Evolutionary conservation across 345 rosid genomes (phyloP), one percentile per base, ranked within the genome.

Genomic region (Populus davidiana): DNA sequence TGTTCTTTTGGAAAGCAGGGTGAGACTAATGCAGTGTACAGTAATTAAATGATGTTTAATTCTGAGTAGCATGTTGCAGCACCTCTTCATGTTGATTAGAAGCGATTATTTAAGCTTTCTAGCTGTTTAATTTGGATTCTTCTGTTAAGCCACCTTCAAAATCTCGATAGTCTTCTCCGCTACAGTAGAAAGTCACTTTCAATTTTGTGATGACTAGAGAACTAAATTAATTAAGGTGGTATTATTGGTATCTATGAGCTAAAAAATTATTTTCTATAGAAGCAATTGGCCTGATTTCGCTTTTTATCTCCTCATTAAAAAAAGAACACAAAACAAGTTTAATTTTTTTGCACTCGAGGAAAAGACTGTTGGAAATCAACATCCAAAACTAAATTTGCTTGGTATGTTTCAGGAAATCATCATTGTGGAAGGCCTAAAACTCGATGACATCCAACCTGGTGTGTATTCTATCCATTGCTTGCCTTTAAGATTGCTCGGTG

Each of bases 361-460:
- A 18, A 21, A 14, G 3, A n/a, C 21, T 54, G 31, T 54, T 17
- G 23, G 31, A 39, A 16, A 54, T 31, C 41, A 59, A n/a, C 63
- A 47, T 44, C 23, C 35, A 18, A 25, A 17, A 21, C 33, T 78
- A 13, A 63, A 44, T 18, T 18, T 16, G 3, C 29, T 25, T 16
- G 0, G 23, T 17, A 25, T 63, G 69, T 52, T 77, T 36, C 82
- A 86, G 90, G 85, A 86, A 31, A 68, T 76, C 72, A 74, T 83
- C 75, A 80, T 82, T 23, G 78, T 83, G 70, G 88, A 85, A 73
- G 85, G 80, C 69, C 78, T 84, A 29, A 83, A 86, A 65, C 89
- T 86, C 1, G 86, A 84, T 31, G 75, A 74, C 17, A 39, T 86
- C 44, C 77, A 63, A 31, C 73, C 86, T 7, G 86, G 89, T 61